Evolutionary conservation across 495 filamentous ascomycete species (phyloP).

Genomic region (Hypoxylon rickii): DNA sequence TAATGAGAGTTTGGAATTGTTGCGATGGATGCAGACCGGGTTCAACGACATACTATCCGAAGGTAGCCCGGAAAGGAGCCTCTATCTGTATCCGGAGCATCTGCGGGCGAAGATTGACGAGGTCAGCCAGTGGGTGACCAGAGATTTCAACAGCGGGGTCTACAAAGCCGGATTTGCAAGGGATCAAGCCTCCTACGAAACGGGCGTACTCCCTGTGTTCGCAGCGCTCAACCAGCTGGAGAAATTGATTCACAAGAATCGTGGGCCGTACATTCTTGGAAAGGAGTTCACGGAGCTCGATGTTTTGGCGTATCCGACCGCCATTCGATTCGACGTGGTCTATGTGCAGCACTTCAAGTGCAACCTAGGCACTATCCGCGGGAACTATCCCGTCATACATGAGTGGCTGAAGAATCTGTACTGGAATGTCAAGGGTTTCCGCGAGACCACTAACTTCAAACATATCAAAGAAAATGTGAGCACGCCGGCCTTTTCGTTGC

Average conservation of each 20-base stretch:
- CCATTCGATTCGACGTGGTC: slow-evolving; percentile 70
- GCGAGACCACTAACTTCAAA: slow-evolving; percentile 69
- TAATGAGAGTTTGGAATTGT: slow-evolving; percentile 86
- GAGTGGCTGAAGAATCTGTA: slow-evolving; percentile 73
- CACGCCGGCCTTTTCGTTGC: no score
- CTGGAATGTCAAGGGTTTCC: slow-evolving; percentile 71
- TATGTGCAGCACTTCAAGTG: slow-evolving; percentile 72
- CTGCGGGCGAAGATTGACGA: slow-evolving; percentile 62
- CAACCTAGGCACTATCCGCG: slow-evolving; percentile 70
- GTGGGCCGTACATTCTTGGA: slow-evolving; percentile 67
- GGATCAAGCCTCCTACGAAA: slow-evolving; percentile 67
- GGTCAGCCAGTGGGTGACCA: slow-evolving; percentile 68
- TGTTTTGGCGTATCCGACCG: slow-evolving; percentile 62
- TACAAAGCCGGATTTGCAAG: slow-evolving; percentile 73
- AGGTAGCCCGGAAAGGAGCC: slow-evolving; percentile 45
- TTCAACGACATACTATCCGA: slow-evolving; percentile 74
- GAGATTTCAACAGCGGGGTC: slow-evolving; percentile 70
- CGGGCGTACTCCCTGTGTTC: slow-evolving; percentile 64
- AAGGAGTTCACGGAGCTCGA: slow-evolving; percentile 70
- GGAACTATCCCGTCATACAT: slow-evolving; percentile 71
- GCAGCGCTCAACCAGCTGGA: slow-evolving; percentile 67
- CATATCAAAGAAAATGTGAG: slow-evolving; percentile 58
- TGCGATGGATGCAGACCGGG: slow-evolving; percentile 66
- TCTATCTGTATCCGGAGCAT: slow-evolving; percentile 60
- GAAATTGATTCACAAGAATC: slow-evolving; percentile 54